These are phyloP conservation scores for Simmondsia chinensis DNA, from an alignment of 148 eudicot species.

Conservation along the genomic window DNA sequence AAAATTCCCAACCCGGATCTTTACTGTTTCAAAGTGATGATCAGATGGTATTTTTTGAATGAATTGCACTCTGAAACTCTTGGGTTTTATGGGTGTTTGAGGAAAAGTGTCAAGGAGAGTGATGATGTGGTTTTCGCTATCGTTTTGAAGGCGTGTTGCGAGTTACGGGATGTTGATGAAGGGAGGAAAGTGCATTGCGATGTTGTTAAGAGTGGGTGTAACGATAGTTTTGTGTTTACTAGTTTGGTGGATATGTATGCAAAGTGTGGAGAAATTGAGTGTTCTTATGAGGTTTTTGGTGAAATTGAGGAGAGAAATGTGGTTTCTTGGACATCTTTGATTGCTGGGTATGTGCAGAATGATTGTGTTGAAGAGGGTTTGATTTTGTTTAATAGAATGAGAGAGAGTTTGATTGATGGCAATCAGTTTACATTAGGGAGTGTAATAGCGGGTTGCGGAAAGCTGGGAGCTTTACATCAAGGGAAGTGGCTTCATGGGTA, in stretches of 20 bases:
- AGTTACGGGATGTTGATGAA: constrained; percentile 34
- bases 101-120: constrained; percentile 35
- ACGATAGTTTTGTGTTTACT: constrained; percentile 57
- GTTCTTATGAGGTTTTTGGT: constrained; percentile 46
- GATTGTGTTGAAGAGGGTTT: constrained; percentile 54
- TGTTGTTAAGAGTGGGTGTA: constrained; percentile 46
- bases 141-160: constrained; percentile 70
- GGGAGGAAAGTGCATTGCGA: constrained; percentile 64
- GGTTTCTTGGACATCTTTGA: constrained; percentile 85
- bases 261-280: constrained; percentile 51
- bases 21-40: constrained; percentile 57
- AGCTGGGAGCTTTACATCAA: constrained; percentile 77
- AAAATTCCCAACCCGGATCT: constrained; percentile 47
- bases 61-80: constrained; percentile 40
- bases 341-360: constrained; percentile 77
- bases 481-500: constrained; percentile 88
- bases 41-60: constrained; percentile 69
- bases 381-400: constrained; percentile 68
- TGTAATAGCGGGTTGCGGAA: constrained; percentile 51
- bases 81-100: constrained; percentile 44
- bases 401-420: constrained; percentile 49
- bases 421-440: constrained; percentile 64
- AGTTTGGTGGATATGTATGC: constrained; percentile 80
- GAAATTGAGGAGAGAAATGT: constrained; percentile 50
- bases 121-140: constrained; percentile 56